phyloP scores from a whole-genome alignment of 108 stramenopile genomes.

The Phaeodactylum tricornutum region DNA sequence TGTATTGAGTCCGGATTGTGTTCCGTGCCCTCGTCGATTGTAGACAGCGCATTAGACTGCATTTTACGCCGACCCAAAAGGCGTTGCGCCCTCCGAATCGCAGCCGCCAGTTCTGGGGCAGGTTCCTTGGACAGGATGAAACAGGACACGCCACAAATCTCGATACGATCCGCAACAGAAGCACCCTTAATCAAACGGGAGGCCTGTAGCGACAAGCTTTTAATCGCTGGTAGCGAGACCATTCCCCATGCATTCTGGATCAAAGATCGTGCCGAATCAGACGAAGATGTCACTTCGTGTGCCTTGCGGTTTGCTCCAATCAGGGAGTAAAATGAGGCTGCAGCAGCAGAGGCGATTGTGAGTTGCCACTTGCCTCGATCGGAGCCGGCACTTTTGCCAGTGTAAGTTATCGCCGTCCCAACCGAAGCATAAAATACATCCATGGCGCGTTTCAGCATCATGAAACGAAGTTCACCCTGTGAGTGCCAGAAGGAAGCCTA shows the following conservation, averaged over 20 bases:
- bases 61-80: slow-evolving; percentile 8
- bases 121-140: slow-evolving; percentile 58
- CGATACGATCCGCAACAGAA: slow-evolving; percentile 62
- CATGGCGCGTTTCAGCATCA: slow-evolving; percentile 70
- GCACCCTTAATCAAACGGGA: slow-evolving; percentile 68
- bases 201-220: slow-evolving; percentile 59
- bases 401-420: slow-evolving; percentile 55
- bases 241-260: slow-evolving; percentile 79
- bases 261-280: slow-evolving; percentile 32
- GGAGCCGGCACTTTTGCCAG: slow-evolving; percentile 15
- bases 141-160: slow-evolving; percentile 62
- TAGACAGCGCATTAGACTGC: slow-evolving; percentile 22
- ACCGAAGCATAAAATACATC: slow-evolving; percentile 59
- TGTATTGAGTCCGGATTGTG: too few species aligned
- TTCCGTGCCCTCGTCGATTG: slow-evolving; percentile 44
- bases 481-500: slow-evolving; percentile 58
- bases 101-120: slow-evolving; percentile 42
- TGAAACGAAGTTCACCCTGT: slow-evolving; percentile 59
- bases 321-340: slow-evolving; percentile 68
- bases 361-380: slow-evolving; percentile 28
- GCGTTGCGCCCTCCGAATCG: slow-evolving; percentile 14
- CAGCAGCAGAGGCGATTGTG: slow-evolving; percentile 43
- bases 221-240: slow-evolving; percentile 62
- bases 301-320: slow-evolving; percentile 45
- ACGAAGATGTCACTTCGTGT: slow-evolving; percentile 23